Conservation (phyloP, 2,329 filamentous ascomycete genomes). For the Albifimbria verrucaria region DNA sequence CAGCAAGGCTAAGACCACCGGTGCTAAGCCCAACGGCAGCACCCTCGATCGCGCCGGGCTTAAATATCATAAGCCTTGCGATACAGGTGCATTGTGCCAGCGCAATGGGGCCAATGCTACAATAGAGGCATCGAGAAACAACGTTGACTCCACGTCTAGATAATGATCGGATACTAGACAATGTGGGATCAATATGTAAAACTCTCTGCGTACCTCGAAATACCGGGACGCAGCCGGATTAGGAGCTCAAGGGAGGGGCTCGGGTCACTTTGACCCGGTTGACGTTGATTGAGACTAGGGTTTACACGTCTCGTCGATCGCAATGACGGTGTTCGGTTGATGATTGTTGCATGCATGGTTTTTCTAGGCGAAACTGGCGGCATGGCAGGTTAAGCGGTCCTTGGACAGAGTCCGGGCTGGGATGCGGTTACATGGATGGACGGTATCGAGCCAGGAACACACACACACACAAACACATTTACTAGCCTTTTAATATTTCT, state of each 20-base stretch:
- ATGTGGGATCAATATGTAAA: no score
- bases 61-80: no score
- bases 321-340: slow-evolving; percentile 25
- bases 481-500: slow-evolving; percentile 4
- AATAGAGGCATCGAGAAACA: no score
- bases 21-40: slow-evolving; percentile 54
- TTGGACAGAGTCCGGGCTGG: background rate
- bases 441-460: background rate
- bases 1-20: slow-evolving; percentile 39
- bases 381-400: background rate
- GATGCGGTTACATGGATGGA: background rate
- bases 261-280: no score
- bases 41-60: slow-evolving; percentile 68
- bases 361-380: slow-evolving; percentile 3
- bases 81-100: no score
- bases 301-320: slow-evolving; percentile 24
- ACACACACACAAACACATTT: no score
- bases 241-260: no score
- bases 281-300: background rate
- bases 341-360: slow-evolving; percentile 20
- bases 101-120: no score
- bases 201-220: no score
- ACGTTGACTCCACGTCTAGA: no score
- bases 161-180: no score
- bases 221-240: no score